A percentile compares a stretch with the other conserved stretches of the same genome.
phyloP scores from a whole-genome alignment of 352 stramenopile species.

The Globisporangium paroecandrum region DNA sequence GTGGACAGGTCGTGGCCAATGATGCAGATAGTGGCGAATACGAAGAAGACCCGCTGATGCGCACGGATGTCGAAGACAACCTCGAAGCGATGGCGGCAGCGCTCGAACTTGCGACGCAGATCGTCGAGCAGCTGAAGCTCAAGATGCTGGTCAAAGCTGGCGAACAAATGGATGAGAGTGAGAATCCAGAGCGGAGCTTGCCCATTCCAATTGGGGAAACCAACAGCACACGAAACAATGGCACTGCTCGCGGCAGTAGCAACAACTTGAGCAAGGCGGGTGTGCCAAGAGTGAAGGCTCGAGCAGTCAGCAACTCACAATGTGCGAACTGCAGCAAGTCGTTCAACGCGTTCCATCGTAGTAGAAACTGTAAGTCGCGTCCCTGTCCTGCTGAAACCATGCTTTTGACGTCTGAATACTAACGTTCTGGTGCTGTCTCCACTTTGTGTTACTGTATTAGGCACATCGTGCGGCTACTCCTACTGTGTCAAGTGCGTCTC shows the following conservation, averaged over 20 bases:
- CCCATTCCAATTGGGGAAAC: constrained; percentile 10
- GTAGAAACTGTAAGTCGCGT: constrained; percentile 38
- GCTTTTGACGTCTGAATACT: not conserved
- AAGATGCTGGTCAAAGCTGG: constrained; percentile 48
- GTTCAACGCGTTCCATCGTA: constrained; percentile 71
- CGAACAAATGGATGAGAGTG: constrained; percentile 38
- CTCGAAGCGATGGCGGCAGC: constrained; percentile 45
- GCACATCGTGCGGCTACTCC: constrained; percentile 43
- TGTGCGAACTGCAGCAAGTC: constrained; percentile 59
- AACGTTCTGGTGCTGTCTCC: not conserved
- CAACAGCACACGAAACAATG: not conserved
- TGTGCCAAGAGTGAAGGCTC: constrained; percentile 41
- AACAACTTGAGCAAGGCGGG: constrained; percentile 19
- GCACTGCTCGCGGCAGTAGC: constrained; percentile 6
- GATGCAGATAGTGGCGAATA: constrained; percentile 19
- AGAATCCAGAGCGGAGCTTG: constrained; percentile 15
- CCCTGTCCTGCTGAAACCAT: not conserved
- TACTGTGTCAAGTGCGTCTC: constrained; percentile 69
- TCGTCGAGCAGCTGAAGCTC: constrained; percentile 53
- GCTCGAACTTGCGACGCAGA: constrained; percentile 49
- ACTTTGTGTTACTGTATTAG: constrained; percentile 3
- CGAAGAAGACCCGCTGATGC: constrained; percentile 9
- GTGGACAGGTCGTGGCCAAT: not conserved
- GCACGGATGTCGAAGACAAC: constrained; percentile 26
- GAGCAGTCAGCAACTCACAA: constrained; percentile 24